Base-by-base conservation (phyloP, 2,329 filamentous ascomycete species). In the Trichoderma arundinaceum region DNA sequence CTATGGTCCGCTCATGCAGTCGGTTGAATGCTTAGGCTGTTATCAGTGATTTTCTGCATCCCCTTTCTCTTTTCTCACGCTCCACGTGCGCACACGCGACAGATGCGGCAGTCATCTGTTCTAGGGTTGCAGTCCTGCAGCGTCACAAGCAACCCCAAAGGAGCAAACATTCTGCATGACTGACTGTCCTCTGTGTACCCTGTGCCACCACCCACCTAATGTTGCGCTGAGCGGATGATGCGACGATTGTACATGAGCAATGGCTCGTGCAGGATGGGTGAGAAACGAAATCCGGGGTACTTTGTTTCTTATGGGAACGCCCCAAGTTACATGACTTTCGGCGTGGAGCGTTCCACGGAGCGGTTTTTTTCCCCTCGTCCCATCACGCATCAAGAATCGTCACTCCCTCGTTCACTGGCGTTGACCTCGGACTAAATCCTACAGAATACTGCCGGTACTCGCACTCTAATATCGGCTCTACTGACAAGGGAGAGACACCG, bases 41-140 rank as follows among this genome's bases (percentile, higher is more conserved):
- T 54, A 63, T 54, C 48, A 62, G 38, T 35, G 19, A 17, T 32
- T 39, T 3, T 17, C 15, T 28, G 32, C 3, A 28, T 7, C 4
- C 10, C n/a, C 43, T 8, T 17, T 12, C 7, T 46, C 33, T 7
- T 19, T 32, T 3, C 10, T 38, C 19, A 9, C 35, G 6, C 44
- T 38, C 33, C 44, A 49, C 57, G 43, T 53, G 17, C 13, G 59
- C 38, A 28, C 60, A 63, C 49, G 41, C 48, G 49, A 63, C 51
- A 52, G 28, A 53, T 53, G 38, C 48, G 60, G 60, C 48, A 38
- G 57, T 44, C 39, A 62, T 38, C 32, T 7, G 3, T n/a, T 46
- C 39, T 53, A 35, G 59, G 59, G 48, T 62, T 53, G 41, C 59
- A 62, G 44, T 15, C 15, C 49, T n/a, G 28, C 17, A 10, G 17